Evolutionary conservation across 2,329 filamentous ascomycete genomes (phyloP), one percentile per base, ranked within the genome.

Genomic region (Aspergillus piperis): DNA sequence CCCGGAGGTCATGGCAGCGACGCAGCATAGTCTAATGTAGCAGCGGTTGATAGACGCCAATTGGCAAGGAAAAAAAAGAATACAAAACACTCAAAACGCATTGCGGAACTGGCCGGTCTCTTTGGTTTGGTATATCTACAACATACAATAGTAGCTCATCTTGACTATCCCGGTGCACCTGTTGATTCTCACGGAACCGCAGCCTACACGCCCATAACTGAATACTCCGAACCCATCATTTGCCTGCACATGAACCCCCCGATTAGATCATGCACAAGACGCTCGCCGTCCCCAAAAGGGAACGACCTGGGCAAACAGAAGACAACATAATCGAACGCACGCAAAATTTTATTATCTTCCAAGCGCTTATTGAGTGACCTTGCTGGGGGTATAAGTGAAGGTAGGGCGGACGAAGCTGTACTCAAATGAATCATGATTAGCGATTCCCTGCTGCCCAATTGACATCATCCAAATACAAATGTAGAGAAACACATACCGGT

Each of bases 381-480:
- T 79, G 68, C 80, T 76, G n/a, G 92, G 92, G 54, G 88, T 87
- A 62, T 89, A 84, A 50, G 88, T 87, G 77, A 88, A 93, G 21
- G 90, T 94, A 66, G 92, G 91, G 74, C 90, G 86, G 71, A 96
- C 88, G 73, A 91, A 94, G 77, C 90, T 92, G 69, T 25, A 59
- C 2, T 41, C 11, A 17, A 2, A 19, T 19, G 17, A 10, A 30
- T 1, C 27, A 10, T 6, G 10, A 49, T 68, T 55, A 69, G 65
- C 17, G 49, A 23, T 6, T 21, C 42, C 15, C 27, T 27, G 19
- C 19, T 8, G 21, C 44, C 4, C 42, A 48, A 25, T 27, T 11
- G 13, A 23, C 23, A n/a, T n/a, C 10, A n/a, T 13, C 10, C 27
- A 15, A 36, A 23, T 7, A 11, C 30, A 11, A 44, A 4, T 5